Percentiles rank a stretch among this genome's conserved stretches.
phyloP scores from a whole-genome alignment of 2,329 filamentous ascomycete genomes.

The Monilinia aucupariae region DNA sequence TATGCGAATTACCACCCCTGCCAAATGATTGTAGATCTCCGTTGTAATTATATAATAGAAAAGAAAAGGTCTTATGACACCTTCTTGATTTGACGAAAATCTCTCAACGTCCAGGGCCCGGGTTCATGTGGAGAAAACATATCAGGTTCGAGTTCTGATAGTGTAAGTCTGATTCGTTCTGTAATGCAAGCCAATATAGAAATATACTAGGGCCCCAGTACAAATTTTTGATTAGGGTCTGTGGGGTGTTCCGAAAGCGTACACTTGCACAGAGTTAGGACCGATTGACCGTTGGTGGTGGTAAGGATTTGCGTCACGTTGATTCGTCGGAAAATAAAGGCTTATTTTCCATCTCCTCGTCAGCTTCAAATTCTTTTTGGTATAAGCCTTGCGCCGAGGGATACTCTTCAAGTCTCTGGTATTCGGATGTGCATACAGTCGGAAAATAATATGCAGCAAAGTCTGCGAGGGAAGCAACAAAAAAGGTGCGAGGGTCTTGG shows the following conservation, averaged over 20 bases:
- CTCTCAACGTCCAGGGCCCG: not conserved
- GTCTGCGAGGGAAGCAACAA: not conserved
- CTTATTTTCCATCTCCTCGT: not conserved
- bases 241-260: not conserved
- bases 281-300: slow-evolving; percentile 8
- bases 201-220: not conserved
- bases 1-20: not conserved
- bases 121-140: not conserved
- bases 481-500: not conserved
- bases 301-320: not conserved
- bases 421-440: slow-evolving; percentile 2
- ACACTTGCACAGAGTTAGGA: slow-evolving; percentile 5
- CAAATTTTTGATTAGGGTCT: not conserved
- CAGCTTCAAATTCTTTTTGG: not conserved
- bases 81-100: not conserved
- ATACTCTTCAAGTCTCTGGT: not conserved
- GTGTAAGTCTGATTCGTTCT: not conserved
- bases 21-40: not conserved
- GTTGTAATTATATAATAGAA: slow-evolving; percentile 8
- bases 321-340: not conserved
- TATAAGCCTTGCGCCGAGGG: not conserved
- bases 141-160: not conserved
- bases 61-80: not conserved
- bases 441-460: not conserved
- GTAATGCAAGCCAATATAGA: not conserved